phyloP scores from a whole-genome alignment of 306 rosid genomes.

The Cercis canadensis region DNA sequence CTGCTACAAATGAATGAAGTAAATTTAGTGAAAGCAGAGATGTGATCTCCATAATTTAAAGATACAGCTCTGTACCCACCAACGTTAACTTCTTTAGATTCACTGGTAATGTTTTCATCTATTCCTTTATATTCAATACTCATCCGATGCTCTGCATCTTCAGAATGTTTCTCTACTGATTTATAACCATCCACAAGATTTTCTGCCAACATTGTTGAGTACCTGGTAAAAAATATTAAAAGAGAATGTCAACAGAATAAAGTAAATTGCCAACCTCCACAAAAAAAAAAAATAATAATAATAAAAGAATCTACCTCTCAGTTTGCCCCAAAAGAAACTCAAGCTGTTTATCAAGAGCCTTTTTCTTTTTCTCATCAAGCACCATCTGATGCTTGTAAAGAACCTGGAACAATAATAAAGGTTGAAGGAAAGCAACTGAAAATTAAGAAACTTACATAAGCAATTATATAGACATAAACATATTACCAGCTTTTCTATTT shows the following conservation, averaged over 20 bases:
- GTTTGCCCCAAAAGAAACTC: conserved; percentile 99
- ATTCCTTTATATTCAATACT: conserved; percentile 49
- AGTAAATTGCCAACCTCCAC: conserved; percentile 23
- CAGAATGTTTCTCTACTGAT: conserved; percentile 54
- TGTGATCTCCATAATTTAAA: conserved; percentile 21
- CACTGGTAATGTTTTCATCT: conserved; percentile 45
- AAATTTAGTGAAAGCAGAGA: conserved; percentile 31
- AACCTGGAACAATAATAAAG: conserved; percentile 61
- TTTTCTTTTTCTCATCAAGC: conserved; percentile 95
- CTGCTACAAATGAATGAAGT: conserved; percentile 46
- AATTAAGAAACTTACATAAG: conserved; percentile 1
- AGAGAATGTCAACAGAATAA: conserved; percentile 25
- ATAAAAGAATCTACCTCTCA: conserved; percentile 64
- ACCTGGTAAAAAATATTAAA: conserved; percentile 59
- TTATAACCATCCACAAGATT: conserved; percentile 82
- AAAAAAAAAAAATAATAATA: conserved; percentile 28
- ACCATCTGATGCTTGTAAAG: conserved; percentile 98
- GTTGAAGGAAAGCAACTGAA: conserved; percentile 20
- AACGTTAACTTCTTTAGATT: conserved; percentile 53
- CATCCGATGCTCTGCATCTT: conserved; percentile 46
- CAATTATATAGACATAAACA: conserved; percentile 28
- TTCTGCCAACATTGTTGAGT: conserved; percentile 97
- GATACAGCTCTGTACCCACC: conserved; percentile 61
- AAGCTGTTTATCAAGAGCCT: conserved; percentile 93
- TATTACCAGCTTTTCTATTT: conserved; percentile 94